These are phyloP conservation scores for Daldinia concentrica DNA, from an alignment of 495 filamentous ascomycete genomes.

Conservation along the genomic window DNA sequence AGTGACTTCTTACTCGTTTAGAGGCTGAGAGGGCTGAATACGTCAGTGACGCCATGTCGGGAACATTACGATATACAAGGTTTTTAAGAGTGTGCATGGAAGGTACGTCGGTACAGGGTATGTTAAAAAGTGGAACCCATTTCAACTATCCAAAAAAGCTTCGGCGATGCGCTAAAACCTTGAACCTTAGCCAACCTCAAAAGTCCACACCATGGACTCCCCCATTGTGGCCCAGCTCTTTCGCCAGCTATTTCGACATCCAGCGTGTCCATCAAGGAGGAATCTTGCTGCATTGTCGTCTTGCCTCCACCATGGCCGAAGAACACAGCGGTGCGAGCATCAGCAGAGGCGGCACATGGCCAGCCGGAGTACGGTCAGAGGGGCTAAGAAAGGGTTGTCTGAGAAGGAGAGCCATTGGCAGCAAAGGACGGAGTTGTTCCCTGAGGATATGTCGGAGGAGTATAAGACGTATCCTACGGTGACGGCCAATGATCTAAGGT, in stretches of 20 bases:
- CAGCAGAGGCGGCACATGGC: constrained; percentile 44
- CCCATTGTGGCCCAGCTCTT: constrained; percentile 80
- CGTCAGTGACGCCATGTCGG: constrained; percentile 2
- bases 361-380: constrained; percentile 31
- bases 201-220: constrained; percentile 77
- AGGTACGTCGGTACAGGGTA: background rate
- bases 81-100: background rate
- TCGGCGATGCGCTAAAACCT: background rate
- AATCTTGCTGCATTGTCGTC: constrained; percentile 55
- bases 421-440: constrained; percentile 75
- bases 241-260: constrained; percentile 79
- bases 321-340: constrained; percentile 38
- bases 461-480: constrained; percentile 82
- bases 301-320: constrained; percentile 51
- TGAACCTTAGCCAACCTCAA: background rate
- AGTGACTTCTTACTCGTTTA: background rate
- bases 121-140: constrained; percentile 7
- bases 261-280: constrained; percentile 69
- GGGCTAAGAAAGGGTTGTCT: constrained; percentile 20
- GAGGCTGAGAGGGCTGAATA: background rate
- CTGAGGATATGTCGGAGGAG: constrained; percentile 79
- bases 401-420: constrained; percentile 74
- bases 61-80: background rate
- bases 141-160: constrained; percentile 19
- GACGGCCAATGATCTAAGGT: constrained; percentile 78